Evolutionary conservation across 441 rosid genomes (phyloP), one percentile per base, ranked within the genome.

Genomic region (Raphanus hybrid): DNA sequence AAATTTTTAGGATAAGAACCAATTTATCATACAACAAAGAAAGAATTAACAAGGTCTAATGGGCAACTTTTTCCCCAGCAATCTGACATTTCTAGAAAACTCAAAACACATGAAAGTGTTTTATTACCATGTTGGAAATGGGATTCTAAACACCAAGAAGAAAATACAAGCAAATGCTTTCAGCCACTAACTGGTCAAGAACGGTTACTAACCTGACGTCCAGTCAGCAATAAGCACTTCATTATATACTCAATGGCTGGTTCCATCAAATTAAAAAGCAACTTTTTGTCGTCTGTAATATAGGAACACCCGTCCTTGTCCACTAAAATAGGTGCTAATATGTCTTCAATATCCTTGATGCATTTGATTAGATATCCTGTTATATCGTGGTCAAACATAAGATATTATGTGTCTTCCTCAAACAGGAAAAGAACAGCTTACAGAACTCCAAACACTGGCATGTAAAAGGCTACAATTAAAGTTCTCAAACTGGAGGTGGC

Each of bases 201-300:
- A 74, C 26, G 43, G 43, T 69, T 55, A 85, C 93, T 83, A 73
- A 95, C 99, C 98, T 86, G 86, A 75, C 92, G 83, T 71, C 82
- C 86, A 81, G 84, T 87, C 71, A 80, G 85, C 77, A 93, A 86
- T 64, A 93, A 76, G 89, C 86, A 81, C 80, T 86, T 90, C 86
- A 91, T 78, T 71, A 87, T 80, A 80, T 90, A 87, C 82, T 90
- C 93, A 70, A 95, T 84, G 48, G 93, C 78, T 72, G 98, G 97
- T 78, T 92, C 98, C 84, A 92, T 86, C 88, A 92, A 78, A 77
- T 75, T 81, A 80, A 90, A 83, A 78, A 89, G 88, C 83, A 85
- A 74, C 78, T 81, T 87, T 70, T 60, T 85, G 77, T 84, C 83
- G 67, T 84, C 86, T 15, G 77, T 58, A 78, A 79, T 80, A 81